Evolutionary conservation across 2,329 filamentous ascomycete species (phyloP), one percentile per base, ranked within the genome.

Genomic region (Neocatenulostroma microsporum): DNA sequence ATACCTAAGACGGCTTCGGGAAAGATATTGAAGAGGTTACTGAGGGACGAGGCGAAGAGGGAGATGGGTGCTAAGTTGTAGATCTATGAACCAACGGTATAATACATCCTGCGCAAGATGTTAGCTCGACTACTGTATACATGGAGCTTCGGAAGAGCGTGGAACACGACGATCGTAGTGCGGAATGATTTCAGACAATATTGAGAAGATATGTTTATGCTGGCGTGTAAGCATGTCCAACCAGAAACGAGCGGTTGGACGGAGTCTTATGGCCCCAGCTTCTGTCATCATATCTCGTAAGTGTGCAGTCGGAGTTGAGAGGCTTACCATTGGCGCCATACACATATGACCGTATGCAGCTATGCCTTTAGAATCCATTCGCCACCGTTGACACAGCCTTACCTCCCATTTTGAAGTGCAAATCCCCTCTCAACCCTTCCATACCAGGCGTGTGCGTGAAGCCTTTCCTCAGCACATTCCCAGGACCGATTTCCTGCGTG

Each of bases 1-100:
- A 35, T 35, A 9, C 32, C 21, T 4, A 35, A 26, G 32, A 35
- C 32, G 13, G 32, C 32, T 73, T 74, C 70, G 40, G 75, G 75
- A 1, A 79, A 79, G 67, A 78, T 79, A 41, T 51, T 79, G 44
- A 60, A 76, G 33, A 70, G 76, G 33, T 57, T 82, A 24, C 61
- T 93, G 49, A 70, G 82, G 25, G 85, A 91, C 52, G 73, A 74
- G 52, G 84, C 89, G 62, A 82, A 70, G 64, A 77, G 80, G 55
- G 68, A 68, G 39, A 24, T 80, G 54, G 74, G 76, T 55, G 67
- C 78, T 8, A 87, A 78, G 67, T 54, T 89, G 50, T 88, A 70
- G 37, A n/a, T n/a, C n/a, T 9, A 29, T 29, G 27, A 14, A 29
- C 13, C 27, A n/a, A n/a, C n/a, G n/a, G n/a, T n/a, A n/a, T n/a